Base-by-base conservation (phyloP, 176 grass and related monocot species). In the Aegilops sharonensis region DNA sequence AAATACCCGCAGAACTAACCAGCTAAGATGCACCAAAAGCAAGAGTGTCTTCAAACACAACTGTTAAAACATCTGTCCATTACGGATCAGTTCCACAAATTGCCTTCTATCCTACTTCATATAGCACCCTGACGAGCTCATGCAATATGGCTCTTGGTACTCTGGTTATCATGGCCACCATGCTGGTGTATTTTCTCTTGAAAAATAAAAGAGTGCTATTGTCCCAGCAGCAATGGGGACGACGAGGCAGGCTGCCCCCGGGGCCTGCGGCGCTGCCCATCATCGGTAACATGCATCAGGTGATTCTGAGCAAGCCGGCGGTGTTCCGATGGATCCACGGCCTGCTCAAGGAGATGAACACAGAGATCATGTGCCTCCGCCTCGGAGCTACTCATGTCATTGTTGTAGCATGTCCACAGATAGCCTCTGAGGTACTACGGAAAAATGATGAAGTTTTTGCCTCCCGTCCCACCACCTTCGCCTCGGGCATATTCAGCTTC, bases 281-380 rank as follows among this genome's bases (percentile, higher is more conserved):
- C 6, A 30, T 75, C 3, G 72, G 72, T 1, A 75, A 75, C 42
- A 48, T 50, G 24, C 72, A 75, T 13, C 72, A 76, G 45, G 4
- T 76, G 73, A 20, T 76, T 9, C 18, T 45, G 25, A 76, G 32
- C 73, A 76, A 76, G 73, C 73, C 73, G 15, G 45, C 15, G 4
- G 73, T 76, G 3, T 76, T 76, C 73, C 15, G 73, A 8, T 76
- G 73, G 73, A 76, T 76, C 45, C 73, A 76, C 32, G 43, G 73
- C 2, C 4, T 76, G 7, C 73, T 52, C 48, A 52, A 52, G 48
- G 14, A 77, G 14, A 77, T 77, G 74, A 32, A 56, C 47, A 77
- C 48, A 0, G 9, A 56, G 15, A 77, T 77, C 8, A 21, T 77
- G 47, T 56, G 48, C 48, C 74, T 77, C 29, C 74, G 62, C 5